Conservation (phyloP, 768 basidiomycete genomes). For the Agaricus subrufescens region DNA sequence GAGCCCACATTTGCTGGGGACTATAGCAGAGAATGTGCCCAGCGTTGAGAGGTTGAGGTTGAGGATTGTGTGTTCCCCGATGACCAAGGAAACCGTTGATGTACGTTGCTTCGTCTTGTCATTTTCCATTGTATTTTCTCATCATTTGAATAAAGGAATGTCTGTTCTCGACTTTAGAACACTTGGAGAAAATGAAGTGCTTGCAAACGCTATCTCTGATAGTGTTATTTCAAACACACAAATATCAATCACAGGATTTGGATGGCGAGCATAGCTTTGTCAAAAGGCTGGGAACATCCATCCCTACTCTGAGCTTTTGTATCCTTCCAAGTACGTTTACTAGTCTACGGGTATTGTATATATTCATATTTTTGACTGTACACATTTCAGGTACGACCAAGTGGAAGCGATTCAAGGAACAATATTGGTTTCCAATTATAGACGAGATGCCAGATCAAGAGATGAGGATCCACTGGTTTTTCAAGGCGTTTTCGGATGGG, state of each 20-base stretch:
- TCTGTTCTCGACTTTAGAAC: background rate
- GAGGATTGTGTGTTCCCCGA: slow-evolving; percentile 7
- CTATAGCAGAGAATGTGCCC: slow-evolving; percentile 8
- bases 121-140: background rate
- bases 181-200: background rate
- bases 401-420: slow-evolving; percentile 1
- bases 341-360: no score
- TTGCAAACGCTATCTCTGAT: slow-evolving; percentile 1
- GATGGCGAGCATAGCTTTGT: background rate
- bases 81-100: slow-evolving; percentile 2
- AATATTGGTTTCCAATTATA: slow-evolving; percentile 3
- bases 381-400: background rate
- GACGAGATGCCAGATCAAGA: background rate
- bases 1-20: slow-evolving; percentile 9
- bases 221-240: background rate
- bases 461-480: slow-evolving; percentile 1
- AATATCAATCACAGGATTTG: background rate
- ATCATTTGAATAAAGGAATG: background rate
- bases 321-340: slow-evolving; percentile 1
- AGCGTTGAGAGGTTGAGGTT: slow-evolving; percentile 12
- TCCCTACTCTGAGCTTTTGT: slow-evolving; percentile 2
- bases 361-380: background rate
- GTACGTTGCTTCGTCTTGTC: background rate
- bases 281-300: background rate
- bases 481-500: slow-evolving; percentile 1